Percentiles rank a stretch among this genome's conserved stretches.
These are phyloP conservation scores for Phaffomyces antillensis DNA, from an alignment of 805 yeast species.

Conservation along the genomic window DNA sequence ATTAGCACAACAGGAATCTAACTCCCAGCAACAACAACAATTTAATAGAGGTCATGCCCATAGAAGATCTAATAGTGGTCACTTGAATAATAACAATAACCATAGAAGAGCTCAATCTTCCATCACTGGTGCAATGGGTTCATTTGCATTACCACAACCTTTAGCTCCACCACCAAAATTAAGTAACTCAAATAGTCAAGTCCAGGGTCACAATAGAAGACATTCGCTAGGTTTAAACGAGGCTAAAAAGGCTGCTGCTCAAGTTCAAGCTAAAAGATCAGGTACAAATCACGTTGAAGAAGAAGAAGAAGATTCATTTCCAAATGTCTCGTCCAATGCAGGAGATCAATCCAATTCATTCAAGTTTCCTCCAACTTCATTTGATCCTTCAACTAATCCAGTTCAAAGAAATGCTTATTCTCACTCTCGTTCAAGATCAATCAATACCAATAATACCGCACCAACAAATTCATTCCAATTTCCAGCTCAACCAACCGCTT, in stretches of 20 bases:
- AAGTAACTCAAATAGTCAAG: slow-evolving; percentile 12
- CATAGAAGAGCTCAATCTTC: slow-evolving; percentile 44
- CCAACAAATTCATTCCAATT: slow-evolving; percentile 55
- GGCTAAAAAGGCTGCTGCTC: slow-evolving; percentile 96
- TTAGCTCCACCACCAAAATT: slow-evolving; percentile 23
- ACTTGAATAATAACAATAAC: slow-evolving; percentile 1
- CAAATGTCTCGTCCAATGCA: too few species aligned
- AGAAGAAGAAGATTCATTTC: slow-evolving; percentile 3
- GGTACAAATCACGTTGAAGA: slow-evolving; percentile 17
- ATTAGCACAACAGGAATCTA: slow-evolving; percentile 48
- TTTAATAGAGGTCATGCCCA: slow-evolving; percentile 15
- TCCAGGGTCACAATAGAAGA: slow-evolving; percentile 73
- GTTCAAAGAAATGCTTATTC: neutral
- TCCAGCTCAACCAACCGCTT: slow-evolving; percentile 62
- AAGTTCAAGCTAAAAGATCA: slow-evolving; percentile 67
- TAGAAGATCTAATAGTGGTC: slow-evolving; percentile 4
- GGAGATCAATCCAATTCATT: slow-evolving; percentile 12
- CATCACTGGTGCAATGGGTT: slow-evolving; percentile 28
- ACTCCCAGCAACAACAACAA: slow-evolving; percentile 15
- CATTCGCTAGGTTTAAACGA: slow-evolving; percentile 89
- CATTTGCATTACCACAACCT: slow-evolving; percentile 16
- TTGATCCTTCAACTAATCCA: slow-evolving; percentile 24
- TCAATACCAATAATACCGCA: slow-evolving; percentile 19
- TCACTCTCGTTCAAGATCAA: slow-evolving; percentile 20
- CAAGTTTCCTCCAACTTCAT: slow-evolving; percentile 47